Conservation (phyloP, 352 stramenopile species). For the Saprolegnia parasitica region DNA sequence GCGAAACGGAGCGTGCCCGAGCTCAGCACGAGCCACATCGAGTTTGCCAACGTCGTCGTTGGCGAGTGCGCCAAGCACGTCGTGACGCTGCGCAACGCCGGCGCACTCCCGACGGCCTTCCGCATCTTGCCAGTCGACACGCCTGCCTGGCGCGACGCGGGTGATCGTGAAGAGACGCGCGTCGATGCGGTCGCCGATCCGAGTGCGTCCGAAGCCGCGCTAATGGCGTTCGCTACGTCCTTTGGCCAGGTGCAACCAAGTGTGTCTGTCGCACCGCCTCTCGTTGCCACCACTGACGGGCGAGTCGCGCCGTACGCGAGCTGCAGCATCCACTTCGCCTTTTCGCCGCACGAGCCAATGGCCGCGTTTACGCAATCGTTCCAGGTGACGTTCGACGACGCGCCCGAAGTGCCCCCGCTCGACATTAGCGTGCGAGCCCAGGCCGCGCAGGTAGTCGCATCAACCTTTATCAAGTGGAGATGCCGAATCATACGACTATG, state of each 20-base stretch:
- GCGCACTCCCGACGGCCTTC: constrained; percentile 61
- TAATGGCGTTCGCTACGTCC: constrained; percentile 20
- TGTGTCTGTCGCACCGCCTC: constrained; percentile 8
- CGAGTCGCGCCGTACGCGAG: constrained; percentile 27
- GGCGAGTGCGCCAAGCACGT: constrained; percentile 59
- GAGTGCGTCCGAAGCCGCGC: constrained; percentile 16
- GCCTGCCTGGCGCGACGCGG: background rate
- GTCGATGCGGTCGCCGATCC: background rate
- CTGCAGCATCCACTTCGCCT: constrained; percentile 29
- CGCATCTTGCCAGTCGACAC: constrained; percentile 26
- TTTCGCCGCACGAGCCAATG: constrained; percentile 28
- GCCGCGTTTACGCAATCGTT: constrained; percentile 18
- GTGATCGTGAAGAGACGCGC: background rate
- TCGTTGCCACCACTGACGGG: constrained; percentile 28
- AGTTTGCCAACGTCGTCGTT: constrained; percentile 69
- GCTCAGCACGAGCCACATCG: constrained; percentile 40
- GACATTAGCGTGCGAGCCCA: constrained; percentile 33
- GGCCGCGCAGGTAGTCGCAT: constrained; percentile 20
- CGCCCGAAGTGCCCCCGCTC: constrained; percentile 27
- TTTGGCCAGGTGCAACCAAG: constrained; percentile 29
- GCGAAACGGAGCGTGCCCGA: constrained; percentile 74
- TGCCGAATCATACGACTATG: too few relatives aligned
- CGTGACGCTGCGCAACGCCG: constrained; percentile 63
- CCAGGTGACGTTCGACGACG: constrained; percentile 35
- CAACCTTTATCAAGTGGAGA: too few relatives aligned